A percentile compares a stretch with the other conserved stretches of the same genome.
These are phyloP conservation scores for Exophiala phaeomuriformis DNA, from an alignment of 2,329 filamentous ascomycete genomes.

Conservation along the genomic window DNA sequence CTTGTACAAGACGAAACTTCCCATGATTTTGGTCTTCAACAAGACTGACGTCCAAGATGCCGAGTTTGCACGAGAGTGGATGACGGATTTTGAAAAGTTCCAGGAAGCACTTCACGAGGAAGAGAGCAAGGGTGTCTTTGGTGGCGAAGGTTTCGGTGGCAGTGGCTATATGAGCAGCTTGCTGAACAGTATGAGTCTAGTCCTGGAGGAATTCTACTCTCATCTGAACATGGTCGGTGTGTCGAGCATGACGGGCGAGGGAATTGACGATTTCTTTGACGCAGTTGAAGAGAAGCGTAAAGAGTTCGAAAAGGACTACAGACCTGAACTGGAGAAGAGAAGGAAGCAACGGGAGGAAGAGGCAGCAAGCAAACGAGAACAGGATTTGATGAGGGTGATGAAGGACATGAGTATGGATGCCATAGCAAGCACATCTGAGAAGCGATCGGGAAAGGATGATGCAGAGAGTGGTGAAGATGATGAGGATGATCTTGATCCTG, in stretches of 20 bases:
- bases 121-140: conserved; percentile 69
- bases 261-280: conserved; percentile 86
- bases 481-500: conserved; percentile 41
- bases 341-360: conserved; percentile 66
- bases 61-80: conserved; percentile 92
- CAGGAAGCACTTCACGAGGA: conserved; percentile 76
- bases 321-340: conserved; percentile 78
- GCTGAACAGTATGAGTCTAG: conserved; percentile 94
- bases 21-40: conserved; percentile 99
- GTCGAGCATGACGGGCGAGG: conserved; percentile 83
- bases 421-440: conserved; percentile 19
- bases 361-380: conserved; percentile 64
- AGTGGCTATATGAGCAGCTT: conserved; percentile 95
- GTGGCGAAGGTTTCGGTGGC: conserved; percentile 65
- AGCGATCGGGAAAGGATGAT: conserved; percentile 43
- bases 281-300: conserved; percentile 78
- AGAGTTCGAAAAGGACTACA: conserved; percentile 86
- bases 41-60: conserved; percentile 95
- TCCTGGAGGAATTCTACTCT: conserved; percentile 95
- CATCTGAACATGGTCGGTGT: conserved; percentile 90
- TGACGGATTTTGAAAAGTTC: conserved; percentile 97
- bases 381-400: conserved; percentile 89
- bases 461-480: conserved; percentile 36
- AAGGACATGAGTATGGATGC: conserved; percentile 67
- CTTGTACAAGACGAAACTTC: conserved; percentile 95